phyloP scores from a whole-genome alignment of 1,284 basidiomycete genomes.

The Salmacisia buchloeana region DNA sequence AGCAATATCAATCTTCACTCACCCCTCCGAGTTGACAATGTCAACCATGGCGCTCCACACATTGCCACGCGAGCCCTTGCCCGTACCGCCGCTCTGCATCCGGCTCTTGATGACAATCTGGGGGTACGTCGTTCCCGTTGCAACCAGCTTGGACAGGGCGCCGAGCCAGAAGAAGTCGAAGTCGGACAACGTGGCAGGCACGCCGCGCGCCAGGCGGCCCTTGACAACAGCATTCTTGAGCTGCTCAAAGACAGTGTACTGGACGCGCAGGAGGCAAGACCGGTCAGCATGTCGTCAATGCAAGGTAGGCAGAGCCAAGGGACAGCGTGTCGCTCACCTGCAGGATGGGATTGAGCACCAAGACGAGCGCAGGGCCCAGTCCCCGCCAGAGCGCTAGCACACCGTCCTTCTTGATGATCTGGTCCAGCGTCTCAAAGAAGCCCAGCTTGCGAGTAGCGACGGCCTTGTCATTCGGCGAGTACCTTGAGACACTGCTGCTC shows the following conservation, averaged over 20 bases:
- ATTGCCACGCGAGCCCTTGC: conserved; percentile 31
- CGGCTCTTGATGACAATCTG: conserved; percentile 50
- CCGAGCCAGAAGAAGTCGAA: conserved; percentile 50
- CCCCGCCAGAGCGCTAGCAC: conserved; percentile 82
- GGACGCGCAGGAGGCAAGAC: not conserved
- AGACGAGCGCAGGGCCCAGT: conserved; percentile 84
- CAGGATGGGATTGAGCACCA: conserved; percentile 92
- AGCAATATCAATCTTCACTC: not conserved
- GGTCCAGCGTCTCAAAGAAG: conserved; percentile 62
- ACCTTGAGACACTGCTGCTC: no score
- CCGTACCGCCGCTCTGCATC: conserved; percentile 41
- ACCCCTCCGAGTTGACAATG: conserved; percentile 42
- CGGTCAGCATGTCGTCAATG: not conserved
- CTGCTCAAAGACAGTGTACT: conserved; percentile 50
- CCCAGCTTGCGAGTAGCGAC: conserved; percentile 23
- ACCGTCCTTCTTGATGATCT: conserved; percentile 74
- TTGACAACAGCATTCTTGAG: conserved; percentile 46
- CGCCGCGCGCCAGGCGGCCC: conserved; percentile 24
- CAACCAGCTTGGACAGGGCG: conserved; percentile 46
- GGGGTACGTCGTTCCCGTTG: conserved; percentile 48
- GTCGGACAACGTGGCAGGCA: conserved; percentile 31
- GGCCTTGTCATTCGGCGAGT: no score
- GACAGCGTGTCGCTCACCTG: no score
- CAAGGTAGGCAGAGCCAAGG: not conserved
- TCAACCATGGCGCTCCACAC: conserved; percentile 49